Base-by-base conservation (phyloP, 1,139 yeast species). In the Kazachstania sp. region DNA sequence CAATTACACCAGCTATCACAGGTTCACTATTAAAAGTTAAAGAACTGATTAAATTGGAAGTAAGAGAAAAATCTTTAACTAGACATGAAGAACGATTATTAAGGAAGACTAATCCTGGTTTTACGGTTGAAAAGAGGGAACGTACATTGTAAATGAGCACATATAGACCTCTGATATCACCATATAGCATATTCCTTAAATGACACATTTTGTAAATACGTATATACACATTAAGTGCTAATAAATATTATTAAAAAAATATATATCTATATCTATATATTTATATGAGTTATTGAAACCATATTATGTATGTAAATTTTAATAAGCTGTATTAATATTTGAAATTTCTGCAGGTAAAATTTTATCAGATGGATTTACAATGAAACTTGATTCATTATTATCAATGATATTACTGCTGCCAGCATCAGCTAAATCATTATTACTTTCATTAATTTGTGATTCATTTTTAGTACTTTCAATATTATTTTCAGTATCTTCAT, bases 41-140 rank as follows among this genome's bases (percentile, higher is more conserved):
- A 66, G 97, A 92, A 65, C 72, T 92, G 49, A 92, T 92, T n/a
- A 77, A 77, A 49, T 94, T 92, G 31, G 94, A 88, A 57, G 71
- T 88, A 39, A 82, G 84, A 8, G 81, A 81, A 41, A 68, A 72
- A 36, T 67, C 65, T 23, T 66, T 77, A 57, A 65, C 78, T 1
- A 73, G 71, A 44, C 64, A 66, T n/a, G 71, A 83, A 57, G 71
- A 81, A 61, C 72, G 81, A 48, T 61, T 60, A n/a, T 72, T 71
- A 40, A 76, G 90, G 67, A 82, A 77, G 62, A 55, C 64, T 1
- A 74, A 75, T 44, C 79, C 86, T 12, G 95, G 95, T 0, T 83
- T 77, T 55, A 62, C 63, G 8, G 71, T 78, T 38, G 71, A 69
- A 65, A 75, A 67, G 45, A 18, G 39, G 9, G 39, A 32, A 32